Evolutionary conservation across 2,329 filamentous ascomycete species (phyloP).

Genomic region (Paecilomyces sp.): DNA sequence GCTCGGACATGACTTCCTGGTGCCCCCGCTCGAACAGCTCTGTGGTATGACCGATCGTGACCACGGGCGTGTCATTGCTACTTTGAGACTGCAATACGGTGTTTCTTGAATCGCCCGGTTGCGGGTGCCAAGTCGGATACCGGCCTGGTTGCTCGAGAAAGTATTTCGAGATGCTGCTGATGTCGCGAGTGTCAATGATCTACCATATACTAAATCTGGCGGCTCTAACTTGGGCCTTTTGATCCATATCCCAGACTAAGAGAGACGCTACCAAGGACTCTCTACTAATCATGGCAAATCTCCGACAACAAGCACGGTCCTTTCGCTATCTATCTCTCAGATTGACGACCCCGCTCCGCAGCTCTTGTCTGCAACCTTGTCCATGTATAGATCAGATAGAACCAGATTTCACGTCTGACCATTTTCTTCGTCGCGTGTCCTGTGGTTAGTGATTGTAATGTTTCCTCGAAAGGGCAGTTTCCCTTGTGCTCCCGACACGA

Average conservation of each 20-base stretch:
- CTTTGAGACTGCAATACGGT: not conserved
- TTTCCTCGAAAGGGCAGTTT: not conserved
- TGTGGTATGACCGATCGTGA: not conserved
- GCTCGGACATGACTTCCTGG: constrained; percentile 2
- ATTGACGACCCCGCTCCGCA: not conserved
- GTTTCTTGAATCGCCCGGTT: not conserved
- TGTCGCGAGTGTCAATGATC: not conserved
- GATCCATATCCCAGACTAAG: not conserved
- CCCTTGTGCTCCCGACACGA: not conserved
- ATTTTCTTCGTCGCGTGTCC: not conserved
- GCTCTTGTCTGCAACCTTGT: not conserved
- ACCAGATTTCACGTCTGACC: not conserved
- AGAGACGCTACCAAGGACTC: not conserved
- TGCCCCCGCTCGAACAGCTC: not conserved
- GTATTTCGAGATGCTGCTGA: not conserved
- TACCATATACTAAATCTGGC: no score
- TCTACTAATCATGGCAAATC: not conserved
- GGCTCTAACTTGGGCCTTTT: not conserved
- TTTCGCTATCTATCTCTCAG: not conserved
- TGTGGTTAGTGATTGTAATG: not conserved
- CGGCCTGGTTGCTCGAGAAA: not conserved
- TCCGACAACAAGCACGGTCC: not conserved
- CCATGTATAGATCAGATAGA: not conserved
- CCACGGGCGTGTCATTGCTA: not conserved
- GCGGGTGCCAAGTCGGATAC: not conserved